Conservation (phyloP, 495 filamentous ascomycete genomes). For the Daldinia bambusicola region DNA sequence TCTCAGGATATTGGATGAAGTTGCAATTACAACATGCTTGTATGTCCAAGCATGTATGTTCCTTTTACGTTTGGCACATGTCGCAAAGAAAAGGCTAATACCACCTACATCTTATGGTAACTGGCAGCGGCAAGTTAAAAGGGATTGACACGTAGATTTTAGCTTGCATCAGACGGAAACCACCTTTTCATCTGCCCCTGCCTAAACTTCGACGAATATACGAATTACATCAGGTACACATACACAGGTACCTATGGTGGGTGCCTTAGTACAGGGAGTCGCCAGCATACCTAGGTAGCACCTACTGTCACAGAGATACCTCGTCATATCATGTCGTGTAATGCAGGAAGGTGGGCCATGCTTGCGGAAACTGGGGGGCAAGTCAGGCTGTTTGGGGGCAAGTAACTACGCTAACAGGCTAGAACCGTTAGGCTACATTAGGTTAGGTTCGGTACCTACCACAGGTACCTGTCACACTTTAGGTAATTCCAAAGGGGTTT, state of each 20-base stretch:
- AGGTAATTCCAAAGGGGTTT: conserved; percentile 27
- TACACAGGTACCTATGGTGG: too few species aligned
- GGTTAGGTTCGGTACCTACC: conserved; percentile 19
- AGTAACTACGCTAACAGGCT: conserved; percentile 11
- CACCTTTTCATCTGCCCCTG: neutral
- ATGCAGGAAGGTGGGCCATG: conserved; percentile 6
- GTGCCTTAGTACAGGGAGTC: conserved; percentile 5
- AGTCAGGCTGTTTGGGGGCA: conserved; percentile 2
- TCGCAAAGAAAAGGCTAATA: conserved; percentile 12
- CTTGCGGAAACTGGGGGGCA: conserved; percentile 3
- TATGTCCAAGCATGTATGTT: neutral
- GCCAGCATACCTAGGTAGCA: conserved; percentile 15
- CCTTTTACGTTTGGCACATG: neutral
- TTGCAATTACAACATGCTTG: neutral
- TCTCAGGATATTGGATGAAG: neutral
- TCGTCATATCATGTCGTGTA: conserved; percentile 13
- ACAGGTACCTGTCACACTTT: conserved; percentile 26
- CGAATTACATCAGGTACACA: neutral
- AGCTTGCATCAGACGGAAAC: conserved; percentile 6
- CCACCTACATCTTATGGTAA: too few species aligned
- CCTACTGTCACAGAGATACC: conserved; percentile 15
- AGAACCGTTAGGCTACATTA: conserved; percentile 4
- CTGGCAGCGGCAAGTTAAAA: conserved; percentile 21
- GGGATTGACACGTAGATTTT: neutral
- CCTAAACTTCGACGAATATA: conserved; percentile 21